A percentile compares a stretch with the other conserved stretches of the same genome.
Conservation (phyloP, 208 protist species). For the Porcisia hertigi region DNA sequence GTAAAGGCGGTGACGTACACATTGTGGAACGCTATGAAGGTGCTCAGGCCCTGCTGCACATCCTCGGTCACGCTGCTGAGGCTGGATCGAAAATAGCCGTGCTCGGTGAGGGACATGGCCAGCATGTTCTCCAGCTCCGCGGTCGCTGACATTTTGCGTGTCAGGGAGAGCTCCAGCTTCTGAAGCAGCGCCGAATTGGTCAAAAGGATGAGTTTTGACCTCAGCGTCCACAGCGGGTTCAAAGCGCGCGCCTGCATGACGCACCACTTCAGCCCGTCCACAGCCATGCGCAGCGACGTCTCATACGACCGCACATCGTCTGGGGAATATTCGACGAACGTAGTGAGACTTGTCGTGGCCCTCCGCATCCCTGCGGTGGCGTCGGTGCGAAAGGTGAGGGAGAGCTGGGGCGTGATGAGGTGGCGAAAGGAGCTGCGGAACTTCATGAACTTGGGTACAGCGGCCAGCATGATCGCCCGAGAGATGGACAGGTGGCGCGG, state of each 20-base stretch:
- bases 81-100: slow-evolving; percentile 56
- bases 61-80: slow-evolving; percentile 32
- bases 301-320: slow-evolving; percentile 45
- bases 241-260: slow-evolving; percentile 43
- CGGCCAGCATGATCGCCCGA: slow-evolving; percentile 37
- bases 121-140: slow-evolving; percentile 64
- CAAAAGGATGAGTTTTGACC: slow-evolving; percentile 48
- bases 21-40: slow-evolving; percentile 54
- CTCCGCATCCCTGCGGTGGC: slow-evolving; percentile 25
- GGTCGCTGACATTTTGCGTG: slow-evolving; percentile 57
- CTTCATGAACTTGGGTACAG: slow-evolving; percentile 45
- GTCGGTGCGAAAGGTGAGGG: slow-evolving; percentile 44
- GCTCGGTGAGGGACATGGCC: slow-evolving; percentile 52
- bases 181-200: slow-evolving; percentile 43
- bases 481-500: slow-evolving; percentile 5
- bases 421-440: slow-evolving; percentile 68
- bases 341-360: slow-evolving; percentile 34
- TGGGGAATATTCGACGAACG: slow-evolving; percentile 34
- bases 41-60: slow-evolving; percentile 37
- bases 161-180: slow-evolving; percentile 60
- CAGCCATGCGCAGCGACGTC: slow-evolving; percentile 37
- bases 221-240: slow-evolving; percentile 62
- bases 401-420: slow-evolving; percentile 38
- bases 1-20: slow-evolving; percentile 42
- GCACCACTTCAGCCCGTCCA: slow-evolving; percentile 48